Percentiles rank a stretch among this genome's conserved stretches.
Evolutionary conservation across 495 filamentous ascomycete species (phyloP).

Genomic region (Echria macrotheca): DNA sequence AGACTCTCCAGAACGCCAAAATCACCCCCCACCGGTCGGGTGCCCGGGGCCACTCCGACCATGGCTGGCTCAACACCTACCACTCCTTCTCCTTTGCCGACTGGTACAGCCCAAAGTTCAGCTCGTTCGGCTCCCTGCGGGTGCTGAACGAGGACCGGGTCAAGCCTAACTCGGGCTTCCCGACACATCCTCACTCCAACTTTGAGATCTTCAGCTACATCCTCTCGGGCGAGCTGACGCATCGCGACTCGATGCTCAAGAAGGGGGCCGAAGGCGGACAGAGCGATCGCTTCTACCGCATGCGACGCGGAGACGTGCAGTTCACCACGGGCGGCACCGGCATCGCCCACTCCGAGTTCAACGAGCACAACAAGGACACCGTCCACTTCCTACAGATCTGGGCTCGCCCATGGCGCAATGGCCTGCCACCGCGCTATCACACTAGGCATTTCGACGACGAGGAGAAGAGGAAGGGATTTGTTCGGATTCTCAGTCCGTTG

Average conservation of each 20-base stretch:
- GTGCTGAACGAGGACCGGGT: slow-evolving; percentile 84
- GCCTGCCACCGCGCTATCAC: slow-evolving; percentile 65
- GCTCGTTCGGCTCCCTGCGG: slow-evolving; percentile 63
- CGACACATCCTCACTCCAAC: slow-evolving; percentile 73
- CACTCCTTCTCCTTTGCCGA: slow-evolving; percentile 76
- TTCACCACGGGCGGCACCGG: slow-evolving; percentile 76
- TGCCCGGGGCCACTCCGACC: slow-evolving; percentile 65
- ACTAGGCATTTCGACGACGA: slow-evolving; percentile 63
- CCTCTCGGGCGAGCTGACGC: slow-evolving; percentile 70
- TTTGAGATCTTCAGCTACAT: slow-evolving; percentile 85
- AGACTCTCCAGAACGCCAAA: slow-evolving; percentile 50
- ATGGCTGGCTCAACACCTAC: slow-evolving; percentile 80
- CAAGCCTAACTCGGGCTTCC: slow-evolving; percentile 60
- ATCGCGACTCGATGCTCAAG: slow-evolving; percentile 68
- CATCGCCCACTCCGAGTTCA: slow-evolving; percentile 72
- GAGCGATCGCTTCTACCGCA: slow-evolving; percentile 59
- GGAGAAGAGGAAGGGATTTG: slow-evolving; percentile 59
- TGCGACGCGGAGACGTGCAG: slow-evolving; percentile 73
- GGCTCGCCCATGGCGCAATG: slow-evolving; percentile 64
- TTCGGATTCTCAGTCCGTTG: slow-evolving; percentile 66
- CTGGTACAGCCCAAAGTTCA: slow-evolving; percentile 62
- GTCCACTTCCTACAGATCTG: slow-evolving; percentile 83
- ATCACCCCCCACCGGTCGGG: slow-evolving; percentile 56
- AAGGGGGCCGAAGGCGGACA: slow-evolving; percentile 49
- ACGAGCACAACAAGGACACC: slow-evolving; percentile 56